Evolutionary conservation across 2,329 filamentous ascomycete species (phyloP).

Genomic region (Aspergillus transmontanensis): DNA sequence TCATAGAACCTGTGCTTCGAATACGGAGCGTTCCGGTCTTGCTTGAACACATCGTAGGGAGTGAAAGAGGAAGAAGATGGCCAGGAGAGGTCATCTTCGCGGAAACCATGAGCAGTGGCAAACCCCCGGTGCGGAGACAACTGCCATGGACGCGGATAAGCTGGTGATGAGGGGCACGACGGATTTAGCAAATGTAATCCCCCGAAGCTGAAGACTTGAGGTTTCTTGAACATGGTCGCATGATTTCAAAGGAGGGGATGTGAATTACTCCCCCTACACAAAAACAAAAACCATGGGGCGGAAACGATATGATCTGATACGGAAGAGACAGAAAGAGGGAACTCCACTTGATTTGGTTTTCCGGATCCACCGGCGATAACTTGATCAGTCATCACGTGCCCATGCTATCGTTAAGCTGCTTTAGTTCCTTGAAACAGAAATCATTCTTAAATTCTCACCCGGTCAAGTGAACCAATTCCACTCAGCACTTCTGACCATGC

Average conservation of each 20-base stretch:
- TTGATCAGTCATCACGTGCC: slow-evolving; percentile 7
- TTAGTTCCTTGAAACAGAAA: not conserved
- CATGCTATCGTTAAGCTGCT: not conserved
- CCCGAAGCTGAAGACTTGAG: slow-evolving; percentile 41
- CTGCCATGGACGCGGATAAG: slow-evolving; percentile 25
- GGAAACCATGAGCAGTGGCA: slow-evolving; percentile 35
- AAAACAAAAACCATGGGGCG: not conserved
- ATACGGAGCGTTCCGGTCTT: slow-evolving; percentile 67
- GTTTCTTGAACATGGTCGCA: slow-evolving; percentile 53
- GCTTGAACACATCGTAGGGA: slow-evolving; percentile 85
- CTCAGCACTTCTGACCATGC: slow-evolving; percentile 25
- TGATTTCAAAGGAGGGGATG: slow-evolving; percentile 30
- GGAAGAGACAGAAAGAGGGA: not conserved
- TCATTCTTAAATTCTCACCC: not conserved
- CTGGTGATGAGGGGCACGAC: slow-evolving; percentile 25
- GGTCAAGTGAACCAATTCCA: not conserved
- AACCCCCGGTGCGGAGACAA: slow-evolving; percentile 30
- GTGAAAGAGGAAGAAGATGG: slow-evolving; percentile 56
- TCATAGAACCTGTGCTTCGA: slow-evolving; percentile 83
- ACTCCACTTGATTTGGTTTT: not conserved
- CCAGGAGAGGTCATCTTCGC: slow-evolving; percentile 40
- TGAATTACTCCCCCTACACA: slow-evolving; percentile 15
- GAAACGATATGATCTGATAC: not conserved
- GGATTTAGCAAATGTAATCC: slow-evolving; percentile 39
- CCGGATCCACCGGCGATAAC: not conserved